Base-by-base conservation (phyloP, 306 rosid genomes). In the Quercus dentata region DNA sequence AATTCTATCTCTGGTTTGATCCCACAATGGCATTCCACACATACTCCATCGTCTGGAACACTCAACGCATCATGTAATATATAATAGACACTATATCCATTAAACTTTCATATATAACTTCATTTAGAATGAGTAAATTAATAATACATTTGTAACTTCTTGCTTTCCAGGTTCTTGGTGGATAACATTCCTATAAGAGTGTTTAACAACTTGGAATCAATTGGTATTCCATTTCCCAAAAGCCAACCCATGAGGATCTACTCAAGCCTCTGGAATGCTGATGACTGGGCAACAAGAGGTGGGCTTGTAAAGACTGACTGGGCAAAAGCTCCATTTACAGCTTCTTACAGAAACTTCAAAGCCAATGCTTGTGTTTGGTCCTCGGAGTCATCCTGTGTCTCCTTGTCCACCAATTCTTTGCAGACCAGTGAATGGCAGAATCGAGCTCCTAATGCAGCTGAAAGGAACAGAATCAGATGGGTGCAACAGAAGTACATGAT, bases 251-350 rank as follows among this genome's bases (percentile, higher is more conserved):
- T 87, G 88, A 78, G 80, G 76, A 25, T 88, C 11, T 88, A 85
- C 80, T 67, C 87, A 1, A 88, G 84, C 31, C 49, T 85, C 18
- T 88, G 91, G 91, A 85, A 85, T 14, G 88, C 83, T 4, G 89
- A 87, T 21, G 85, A 83, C 46, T 87, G 91, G 91, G 91, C 88
- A 6, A 83, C 89, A 4, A 82, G 83, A 76, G 91, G 91, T 4
- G 88, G 87, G n/a, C 71, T 35, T 2, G 85, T 85, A 12, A 88
- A 85, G 81, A 85, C 89, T 15, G 86, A 88, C 27, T 88, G 91
- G 91, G 61, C 88, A 2, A 4, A 81, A 38, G 91, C 88, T 52
- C 91, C 89, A 17, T 88, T 85, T 78, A 83, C 85, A 5, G 89
- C 89, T 33, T 74, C 82, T 14, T 88, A 81, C 79, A 77, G 82